Conservation (phyloP, 2,329 filamentous ascomycete genomes). For the Torrubiella hemipterigena region DNA sequence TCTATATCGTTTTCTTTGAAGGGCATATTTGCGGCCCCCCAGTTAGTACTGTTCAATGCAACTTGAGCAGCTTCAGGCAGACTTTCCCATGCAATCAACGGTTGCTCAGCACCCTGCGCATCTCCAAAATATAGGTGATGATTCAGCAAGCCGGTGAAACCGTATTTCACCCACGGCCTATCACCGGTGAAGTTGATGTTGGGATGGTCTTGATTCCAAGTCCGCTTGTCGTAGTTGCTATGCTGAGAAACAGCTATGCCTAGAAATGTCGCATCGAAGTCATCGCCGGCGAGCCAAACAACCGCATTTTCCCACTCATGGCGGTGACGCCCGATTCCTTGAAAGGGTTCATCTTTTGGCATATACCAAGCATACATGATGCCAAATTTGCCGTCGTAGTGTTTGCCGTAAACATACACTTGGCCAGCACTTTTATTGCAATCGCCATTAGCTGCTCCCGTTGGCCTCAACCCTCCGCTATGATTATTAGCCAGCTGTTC, state of each 20-base stretch:
- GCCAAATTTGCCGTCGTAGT: constrained; percentile 16
- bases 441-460: constrained; percentile 15
- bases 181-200: constrained; percentile 17
- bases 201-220: constrained; percentile 10
- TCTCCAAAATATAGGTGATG: constrained; percentile 23
- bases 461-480: constrained; percentile 21
- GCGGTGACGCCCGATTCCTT: constrained; percentile 21
- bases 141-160: too few species aligned
- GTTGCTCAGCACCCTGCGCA: constrained; percentile 22
- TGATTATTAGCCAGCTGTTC: neutral
- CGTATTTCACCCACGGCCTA: too few species aligned
- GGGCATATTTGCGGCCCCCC: too few species aligned
- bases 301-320: constrained; percentile 28
- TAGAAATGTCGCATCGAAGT: constrained; percentile 17
- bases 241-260: constrained; percentile 23
- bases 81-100: constrained; percentile 29
- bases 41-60: constrained; percentile 22
- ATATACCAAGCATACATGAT: constrained; percentile 34
- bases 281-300: constrained; percentile 17
- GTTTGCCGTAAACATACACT: constrained; percentile 21
- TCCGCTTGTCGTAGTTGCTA: constrained; percentile 18
- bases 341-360: constrained; percentile 30
- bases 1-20: too few species aligned
- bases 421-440: constrained; percentile 22
- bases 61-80: constrained; percentile 19